Evolutionary conservation across 352 stramenopile genomes (phyloP).

Genomic region (Phytophthora megakarya): DNA sequence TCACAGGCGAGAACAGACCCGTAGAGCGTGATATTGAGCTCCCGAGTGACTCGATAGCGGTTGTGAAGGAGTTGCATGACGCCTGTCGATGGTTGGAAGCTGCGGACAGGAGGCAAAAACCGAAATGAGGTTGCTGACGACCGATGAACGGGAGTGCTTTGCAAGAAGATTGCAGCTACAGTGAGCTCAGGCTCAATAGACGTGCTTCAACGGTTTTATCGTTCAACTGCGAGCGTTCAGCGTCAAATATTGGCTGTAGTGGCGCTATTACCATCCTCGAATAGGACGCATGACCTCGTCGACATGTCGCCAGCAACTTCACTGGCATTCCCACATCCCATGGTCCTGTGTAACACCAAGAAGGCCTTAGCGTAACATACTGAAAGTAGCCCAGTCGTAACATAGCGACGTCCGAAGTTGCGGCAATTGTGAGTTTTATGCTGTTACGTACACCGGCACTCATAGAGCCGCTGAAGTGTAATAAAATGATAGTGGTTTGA

Average conservation of each 20-base stretch:
- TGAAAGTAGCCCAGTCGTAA: no score
- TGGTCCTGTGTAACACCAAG: no score
- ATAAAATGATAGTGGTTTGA: neutral
- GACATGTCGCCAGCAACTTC: no score
- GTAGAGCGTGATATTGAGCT: slow-evolving; percentile 53
- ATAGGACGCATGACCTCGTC: no score
- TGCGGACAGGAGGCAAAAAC: neutral
- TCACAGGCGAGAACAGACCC: slow-evolving; percentile 52
- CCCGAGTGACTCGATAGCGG: slow-evolving; percentile 37
- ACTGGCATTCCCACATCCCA: no score
- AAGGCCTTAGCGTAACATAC: no score
- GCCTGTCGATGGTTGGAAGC: neutral
- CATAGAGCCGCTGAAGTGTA: no score
- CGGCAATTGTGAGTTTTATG: no score
- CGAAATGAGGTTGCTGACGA: slow-evolving; percentile 3
- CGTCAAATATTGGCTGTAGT: neutral
- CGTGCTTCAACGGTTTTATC: slow-evolving; percentile 6
- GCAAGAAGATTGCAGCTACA: slow-evolving; percentile 16
- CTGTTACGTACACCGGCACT: no score
- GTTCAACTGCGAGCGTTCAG: slow-evolving; percentile 5
- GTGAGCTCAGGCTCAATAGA: slow-evolving; percentile 3
- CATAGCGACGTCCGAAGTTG: no score
- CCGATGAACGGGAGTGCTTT: neutral
- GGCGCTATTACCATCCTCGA: neutral
- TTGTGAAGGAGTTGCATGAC: slow-evolving; percentile 28